Base-by-base conservation (phyloP, 2,329 filamentous ascomycete species). In the Colletotrichum sansevieriae region DNA sequence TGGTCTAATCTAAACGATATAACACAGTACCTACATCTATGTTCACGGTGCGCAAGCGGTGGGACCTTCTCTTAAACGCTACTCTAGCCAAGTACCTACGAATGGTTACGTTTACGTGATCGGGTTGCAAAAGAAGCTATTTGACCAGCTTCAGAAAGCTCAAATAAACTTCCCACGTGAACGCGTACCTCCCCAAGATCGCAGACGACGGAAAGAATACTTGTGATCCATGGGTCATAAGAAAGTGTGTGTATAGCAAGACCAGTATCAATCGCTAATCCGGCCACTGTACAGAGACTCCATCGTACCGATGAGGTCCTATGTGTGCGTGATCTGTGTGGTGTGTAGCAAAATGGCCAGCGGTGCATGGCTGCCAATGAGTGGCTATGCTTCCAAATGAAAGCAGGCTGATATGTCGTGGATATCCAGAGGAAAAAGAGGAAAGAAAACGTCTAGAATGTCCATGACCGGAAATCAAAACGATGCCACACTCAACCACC, bases 361-460 rank as follows among this genome's bases (percentile, higher is more conserved):
- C 66, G 56, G 18, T 29, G n/a, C 12, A 3, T 12, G 62, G 29
- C 66, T 44, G 63, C 63, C 49, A 43, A n/a, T 39, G 20, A 44
- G n/a, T 46, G 33, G 55, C 62, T 49, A 51, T 22, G 56, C 44
- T 61, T 61, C 63, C 61, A 33, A 11, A 18, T 13, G 63, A 49
- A 63, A 66, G 44, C 62, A 58, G 64, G 49, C 66, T 55, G 37
- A 37, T 61, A 51, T 69, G 63, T 69, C 35, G 56, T 69, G 49
- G 43, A 44, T 60, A 55, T 29, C 54, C 41, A 46, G 39, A 39
- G 10, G 15, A 54, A 47, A 44, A 68, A 39, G 44, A 39, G 13
- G 22, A 39, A 56, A 61, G 58, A 61, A 68, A 69, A 66, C 62
- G 66, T 66, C 63, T 69, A 69, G 54, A 66, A 60, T 60, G 37